Base-by-base conservation (phyloP, 495 filamentous ascomycete species). In the Saxophila tyrrhenica region DNA sequence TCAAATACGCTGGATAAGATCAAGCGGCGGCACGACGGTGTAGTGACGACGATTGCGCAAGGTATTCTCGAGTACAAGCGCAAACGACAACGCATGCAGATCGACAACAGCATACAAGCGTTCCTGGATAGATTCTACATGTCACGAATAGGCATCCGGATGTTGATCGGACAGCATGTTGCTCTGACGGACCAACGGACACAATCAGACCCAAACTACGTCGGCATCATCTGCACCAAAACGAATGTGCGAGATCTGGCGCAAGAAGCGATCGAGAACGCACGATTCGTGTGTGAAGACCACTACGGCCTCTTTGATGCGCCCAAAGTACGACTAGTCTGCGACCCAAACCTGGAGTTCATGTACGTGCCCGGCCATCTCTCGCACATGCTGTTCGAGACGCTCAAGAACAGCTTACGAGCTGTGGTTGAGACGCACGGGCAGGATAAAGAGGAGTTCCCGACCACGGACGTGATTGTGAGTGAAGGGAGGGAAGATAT, bases 91-190 rank as follows among this genome's bases (percentile, higher is more conserved):
- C 81, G 92, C 42, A 91, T 97, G 85, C 94, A 97, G 66, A 98
- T 98, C 65, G 92, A 97, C 71, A 83, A 87, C 52, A 92, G 88
- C 51, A 95, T 98, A 48, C 92, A 98, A 66, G 80, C 84, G 48
- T 98, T 98, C 72, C 81, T 98, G 52, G 92, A 98, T 71, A 86
- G 92, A 48, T 98, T 98, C 67, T 98, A 98, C 74, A 98, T 98
- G 92, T 95, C 89, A 32, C 89, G 92, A n/a, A 98, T 98, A 58
- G 92, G 92, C 58, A 98, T 98, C 51, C 87, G 92, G 57, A 98
- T 98, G 92, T 79, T 98, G 15, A 95, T 98, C 51, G 92, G 92
- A 25, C 92, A 98, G 68, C 92, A 98, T 70, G 92, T 98, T 54
- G 94, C 92, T 55, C 75, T 98, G 50, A 95, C 90, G 19, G 90